Evolutionary conservation across 139 green algal species (phyloP), one percentile per base, ranked within the genome.

Genomic region (Chlorella sorokiniana): DNA sequence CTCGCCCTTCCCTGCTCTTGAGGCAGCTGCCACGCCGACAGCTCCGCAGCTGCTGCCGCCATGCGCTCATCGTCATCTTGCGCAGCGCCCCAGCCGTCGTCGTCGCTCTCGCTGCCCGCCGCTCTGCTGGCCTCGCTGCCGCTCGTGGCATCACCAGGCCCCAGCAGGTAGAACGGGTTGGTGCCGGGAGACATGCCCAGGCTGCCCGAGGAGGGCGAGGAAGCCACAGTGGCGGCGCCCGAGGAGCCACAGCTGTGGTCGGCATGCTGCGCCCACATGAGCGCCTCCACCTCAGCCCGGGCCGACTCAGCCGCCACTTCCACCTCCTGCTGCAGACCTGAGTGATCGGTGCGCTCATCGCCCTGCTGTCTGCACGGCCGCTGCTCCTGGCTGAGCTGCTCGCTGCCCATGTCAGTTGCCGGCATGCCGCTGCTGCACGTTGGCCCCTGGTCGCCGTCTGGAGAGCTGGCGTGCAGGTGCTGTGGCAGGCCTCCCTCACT

Each of bases 321-420:
- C 33, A 51, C 51, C 51, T 67, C 72, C 70, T 64, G 44, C 31
- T 51, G n/a, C n/a, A n/a, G n/a, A n/a, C n/a, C n/a, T n/a, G n/a
- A n/a, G n/a, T n/a, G n/a, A n/a, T n/a, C n/a, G n/a, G n/a, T n/a
- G 25, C 29, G 33, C 48, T 68, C 18, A 23, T 59, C 67, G 40
- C 38, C 48, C 33, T 73, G 40, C n/a, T n/a, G n/a, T n/a, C n/a
- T n/a, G n/a, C n/a, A n/a, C 14, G 48, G 4, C 64, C 29, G 40
- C 31, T 86, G 64, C 44, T 40, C 59, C 23, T 56, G 6, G 74
- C 76, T 79, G 62, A 48, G 62, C 62, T 33, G 78, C 78, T 7
- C 23, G 33, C 35, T 44, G 63, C 38, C 33, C 78, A 31, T 77
- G 82, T 56, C 48, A 38, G 61, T 3, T 31, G n/a, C n/a, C n/a